Evolutionary conservation across 148 eudicot species (phyloP), one percentile per base, ranked within the genome.

Genomic region (Chenopodium album): DNA sequence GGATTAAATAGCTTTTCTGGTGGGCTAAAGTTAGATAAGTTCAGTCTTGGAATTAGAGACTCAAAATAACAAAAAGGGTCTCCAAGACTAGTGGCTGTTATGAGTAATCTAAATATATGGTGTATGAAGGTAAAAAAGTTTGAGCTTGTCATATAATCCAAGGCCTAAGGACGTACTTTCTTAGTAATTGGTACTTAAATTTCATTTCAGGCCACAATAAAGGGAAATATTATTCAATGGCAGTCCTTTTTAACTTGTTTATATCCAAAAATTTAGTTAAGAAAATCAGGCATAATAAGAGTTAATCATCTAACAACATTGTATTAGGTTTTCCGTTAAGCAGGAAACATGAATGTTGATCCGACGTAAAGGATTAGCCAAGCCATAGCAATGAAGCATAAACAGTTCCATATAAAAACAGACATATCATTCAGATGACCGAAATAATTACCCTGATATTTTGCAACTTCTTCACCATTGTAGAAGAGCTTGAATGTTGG

Each of bases 401-500:
- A 48, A 46, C 32, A 76, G 23, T 29, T 60, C 63, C 54, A 37
- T 2, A 20, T 23, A 70, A 23, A 73, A 37, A 29, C 19, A 28
- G 66, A 74, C 9, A 71, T 9, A 75, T 22, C 50, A 59, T n/a
- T 34, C 64, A 67, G 70, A 77, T 28, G 31, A 68, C 22, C 9
- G 50, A 20, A 41, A 76, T 22, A 66, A 62, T 73, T 83, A 95
- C 99, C 99, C 85, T 92, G 85, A 86, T 92, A 96, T 78, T 90
- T 94, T 41, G 91, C 86, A 63, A 91, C 90, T 89, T 94, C 98
- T 85, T 96, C 99, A 84, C 99, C 99, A 76, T 94, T 92, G 78
- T 96, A 94, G 82, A 96, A 96, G 83, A 92, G 87, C 90, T 96
- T 96, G 89, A 96, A 96, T 74, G 98, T 94, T 74, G 99, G 99